A percentile compares a stretch with the other conserved stretches of the same genome.
Conservation (phyloP, 192 early-diverging fungal genomes). For the Coemansia sp. region DNA sequence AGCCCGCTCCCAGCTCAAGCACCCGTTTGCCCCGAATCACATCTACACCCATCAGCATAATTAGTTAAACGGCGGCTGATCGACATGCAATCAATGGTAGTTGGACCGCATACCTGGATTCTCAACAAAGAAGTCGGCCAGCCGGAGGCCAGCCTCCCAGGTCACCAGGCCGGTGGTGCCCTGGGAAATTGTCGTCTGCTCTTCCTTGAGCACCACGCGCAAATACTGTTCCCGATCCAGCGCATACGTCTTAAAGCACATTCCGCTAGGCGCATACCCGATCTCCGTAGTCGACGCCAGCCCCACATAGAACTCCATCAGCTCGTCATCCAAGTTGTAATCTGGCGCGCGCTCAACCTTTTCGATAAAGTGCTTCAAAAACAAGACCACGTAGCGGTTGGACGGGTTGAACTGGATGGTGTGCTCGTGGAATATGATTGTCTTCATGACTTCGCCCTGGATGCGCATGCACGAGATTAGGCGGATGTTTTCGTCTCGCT, state of each 20-base stretch:
- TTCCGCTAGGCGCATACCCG: slow-evolving; percentile 2
- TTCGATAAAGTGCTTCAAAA: slow-evolving; percentile 42
- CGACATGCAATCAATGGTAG: neutral
- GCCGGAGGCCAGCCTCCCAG: slow-evolving; percentile 59
- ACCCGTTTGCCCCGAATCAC: slow-evolving; percentile 42
- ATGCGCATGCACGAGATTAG: slow-evolving; percentile 30
- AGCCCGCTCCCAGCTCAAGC: slow-evolving; percentile 47
- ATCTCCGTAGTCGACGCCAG: slow-evolving; percentile 22
- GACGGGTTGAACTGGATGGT: slow-evolving; percentile 36
- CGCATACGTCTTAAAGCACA: slow-evolving; percentile 49
- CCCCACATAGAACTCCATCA: slow-evolving; percentile 44
- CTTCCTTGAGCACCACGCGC: slow-evolving; percentile 52
- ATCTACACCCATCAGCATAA: too few relatives aligned
- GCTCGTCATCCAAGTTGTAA: slow-evolving; percentile 40
- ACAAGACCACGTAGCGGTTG: slow-evolving; percentile 34
- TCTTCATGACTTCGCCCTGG: slow-evolving; percentile 47
- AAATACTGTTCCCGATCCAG: slow-evolving; percentile 45
- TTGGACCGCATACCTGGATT: slow-evolving; percentile 33
- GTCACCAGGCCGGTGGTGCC: slow-evolving; percentile 62
- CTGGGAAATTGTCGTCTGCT: slow-evolving; percentile 51
- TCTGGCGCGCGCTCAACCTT: slow-evolving; percentile 25
- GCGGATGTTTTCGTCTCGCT: slow-evolving; percentile 15
- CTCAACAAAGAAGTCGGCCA: slow-evolving; percentile 54
- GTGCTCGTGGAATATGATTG: slow-evolving; percentile 47
- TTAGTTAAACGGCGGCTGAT: neutral